These are phyloP conservation scores for Podospora pseudoanserina DNA, from an alignment of 495 filamentous ascomycete genomes.

Conservation along the genomic window DNA sequence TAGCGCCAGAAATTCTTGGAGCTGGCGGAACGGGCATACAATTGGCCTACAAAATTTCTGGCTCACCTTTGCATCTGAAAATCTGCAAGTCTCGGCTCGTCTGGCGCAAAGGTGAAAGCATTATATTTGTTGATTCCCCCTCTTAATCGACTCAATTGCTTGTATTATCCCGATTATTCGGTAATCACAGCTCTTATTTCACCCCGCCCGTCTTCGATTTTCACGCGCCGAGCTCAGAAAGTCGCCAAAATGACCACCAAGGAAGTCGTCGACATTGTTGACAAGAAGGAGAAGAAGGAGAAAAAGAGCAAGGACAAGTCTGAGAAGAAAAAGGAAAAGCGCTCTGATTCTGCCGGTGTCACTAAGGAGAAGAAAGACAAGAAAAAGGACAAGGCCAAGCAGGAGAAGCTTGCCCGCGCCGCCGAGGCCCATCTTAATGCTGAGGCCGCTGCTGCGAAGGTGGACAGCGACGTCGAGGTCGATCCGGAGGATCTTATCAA, in stretches of 20 bases:
- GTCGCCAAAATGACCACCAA: constrained; percentile 25
- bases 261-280: constrained; percentile 33
- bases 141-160: neutral
- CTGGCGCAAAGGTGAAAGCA: neutral
- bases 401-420: constrained; percentile 44
- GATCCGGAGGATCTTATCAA: constrained; percentile 38
- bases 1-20: constrained; percentile 8
- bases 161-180: neutral
- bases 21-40: constrained; percentile 28
- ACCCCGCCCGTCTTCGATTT: neutral
- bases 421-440: constrained; percentile 33
- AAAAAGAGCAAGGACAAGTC: constrained; percentile 86
- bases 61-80: constrained; percentile 20
- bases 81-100: constrained; percentile 19
- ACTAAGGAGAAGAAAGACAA: constrained; percentile 62
- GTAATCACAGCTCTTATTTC: neutral
- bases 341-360: constrained; percentile 69
- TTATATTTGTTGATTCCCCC: neutral
- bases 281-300: constrained; percentile 68
- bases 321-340: constrained; percentile 72
- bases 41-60: constrained; percentile 35
- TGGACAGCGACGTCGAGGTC: constrained; percentile 20
- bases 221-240: neutral
- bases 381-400: constrained; percentile 57
- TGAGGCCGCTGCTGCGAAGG: constrained; percentile 26